Conservation (phyloP, 352 stramenopile genomes). For the Phytophthora boehmeriae region DNA sequence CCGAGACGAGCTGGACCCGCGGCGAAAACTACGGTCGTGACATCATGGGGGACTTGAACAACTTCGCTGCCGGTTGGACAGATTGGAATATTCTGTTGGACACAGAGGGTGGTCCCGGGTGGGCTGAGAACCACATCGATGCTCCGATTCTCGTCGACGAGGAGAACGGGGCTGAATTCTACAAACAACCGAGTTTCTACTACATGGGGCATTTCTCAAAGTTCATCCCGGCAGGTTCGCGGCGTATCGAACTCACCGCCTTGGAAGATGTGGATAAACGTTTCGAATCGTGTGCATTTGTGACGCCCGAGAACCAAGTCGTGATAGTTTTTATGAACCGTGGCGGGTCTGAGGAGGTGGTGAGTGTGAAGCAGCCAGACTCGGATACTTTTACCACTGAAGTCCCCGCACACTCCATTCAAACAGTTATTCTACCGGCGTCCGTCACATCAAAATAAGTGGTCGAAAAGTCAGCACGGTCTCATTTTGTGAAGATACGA, state of each 20-base stretch:
- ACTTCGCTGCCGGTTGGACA: constrained; percentile 76
- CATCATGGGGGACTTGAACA: constrained; percentile 87
- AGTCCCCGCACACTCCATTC: constrained; percentile 20
- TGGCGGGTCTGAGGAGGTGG: constrained; percentile 36
- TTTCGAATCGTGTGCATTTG: constrained; percentile 46
- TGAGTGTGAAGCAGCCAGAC: constrained; percentile 31
- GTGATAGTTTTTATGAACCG: constrained; percentile 49
- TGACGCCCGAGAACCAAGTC: constrained; percentile 46
- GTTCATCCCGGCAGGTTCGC: constrained; percentile 58
- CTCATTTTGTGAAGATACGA: background rate
- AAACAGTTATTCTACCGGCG: constrained; percentile 21
- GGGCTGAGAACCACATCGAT: constrained; percentile 74
- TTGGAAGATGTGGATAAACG: constrained; percentile 26
- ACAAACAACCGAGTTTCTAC: constrained; percentile 87
- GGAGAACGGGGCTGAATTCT: constrained; percentile 58
- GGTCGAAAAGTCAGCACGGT: constrained; percentile 1
- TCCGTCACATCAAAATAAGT: constrained; percentile 14
- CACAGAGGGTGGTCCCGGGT: constrained; percentile 72
- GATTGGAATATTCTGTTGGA: constrained; percentile 91
- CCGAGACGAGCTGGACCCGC: constrained; percentile 54
- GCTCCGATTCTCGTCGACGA: constrained; percentile 76
- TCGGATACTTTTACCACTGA: constrained; percentile 15
- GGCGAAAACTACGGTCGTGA: constrained; percentile 82
- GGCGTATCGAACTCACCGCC: constrained; percentile 37
- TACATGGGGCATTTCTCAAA: constrained; percentile 77